phyloP scores from a whole-genome alignment of 345 rosid species.

The Brassica rapa region DNA sequence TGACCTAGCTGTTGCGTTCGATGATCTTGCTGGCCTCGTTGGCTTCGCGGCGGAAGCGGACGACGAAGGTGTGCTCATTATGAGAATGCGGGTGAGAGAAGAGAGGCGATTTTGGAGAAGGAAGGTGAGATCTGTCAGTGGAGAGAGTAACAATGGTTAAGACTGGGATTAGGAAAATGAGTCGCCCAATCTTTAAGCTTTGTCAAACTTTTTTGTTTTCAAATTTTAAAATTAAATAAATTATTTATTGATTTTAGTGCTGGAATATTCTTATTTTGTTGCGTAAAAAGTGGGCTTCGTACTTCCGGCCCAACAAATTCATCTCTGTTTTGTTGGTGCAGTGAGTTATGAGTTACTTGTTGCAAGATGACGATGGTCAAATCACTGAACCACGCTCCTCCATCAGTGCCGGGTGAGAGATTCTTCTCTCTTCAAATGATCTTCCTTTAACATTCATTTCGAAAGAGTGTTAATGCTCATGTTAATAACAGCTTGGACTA shows the following conservation, averaged over 20 bases:
- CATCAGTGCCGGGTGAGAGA: slow-evolving; percentile 81
- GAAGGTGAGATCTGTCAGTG: slow-evolving; percentile 35
- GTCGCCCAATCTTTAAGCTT: background rate
- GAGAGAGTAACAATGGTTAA: slow-evolving; percentile 30
- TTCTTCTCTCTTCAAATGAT: background rate
- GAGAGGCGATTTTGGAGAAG: slow-evolving; percentile 1
- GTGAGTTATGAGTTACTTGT: slow-evolving; percentile 93
- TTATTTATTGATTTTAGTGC: background rate
- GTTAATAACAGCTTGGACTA: slow-evolving; percentile 58
- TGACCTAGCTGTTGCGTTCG: slow-evolving; percentile 43
- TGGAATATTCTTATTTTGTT: background rate
- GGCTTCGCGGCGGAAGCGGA: slow-evolving; percentile 50
- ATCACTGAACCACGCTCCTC: slow-evolving; percentile 95
- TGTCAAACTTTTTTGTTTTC: slow-evolving; percentile 3
- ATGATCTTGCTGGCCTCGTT: slow-evolving; percentile 42
- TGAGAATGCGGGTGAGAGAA: slow-evolving; percentile 14
- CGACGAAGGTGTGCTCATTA: slow-evolving; percentile 51
- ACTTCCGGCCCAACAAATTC: background rate
- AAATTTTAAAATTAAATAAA: background rate
- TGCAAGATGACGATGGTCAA: slow-evolving; percentile 96
- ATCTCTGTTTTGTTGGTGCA: slow-evolving; percentile 64
- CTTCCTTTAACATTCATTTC: background rate
- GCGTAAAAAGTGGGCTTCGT: background rate
- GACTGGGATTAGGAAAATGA: background rate
- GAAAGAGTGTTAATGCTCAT: background rate